Evolutionary conservation across 306 rosid genomes (phyloP).

Genomic region (Senna tora): DNA sequence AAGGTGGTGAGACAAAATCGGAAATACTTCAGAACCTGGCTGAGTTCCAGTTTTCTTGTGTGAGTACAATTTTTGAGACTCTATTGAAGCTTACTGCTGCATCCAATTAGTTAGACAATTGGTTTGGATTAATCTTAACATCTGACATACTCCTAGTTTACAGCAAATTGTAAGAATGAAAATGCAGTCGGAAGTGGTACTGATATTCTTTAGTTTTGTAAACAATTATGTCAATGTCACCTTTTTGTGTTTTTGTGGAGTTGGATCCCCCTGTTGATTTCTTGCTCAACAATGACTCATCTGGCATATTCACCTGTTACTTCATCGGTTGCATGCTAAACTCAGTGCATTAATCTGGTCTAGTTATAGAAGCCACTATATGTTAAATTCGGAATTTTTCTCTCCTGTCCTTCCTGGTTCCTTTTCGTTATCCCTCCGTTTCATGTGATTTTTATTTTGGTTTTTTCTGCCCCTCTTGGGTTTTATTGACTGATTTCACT

Average conservation of each 20-base stretch:
- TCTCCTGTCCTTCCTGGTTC: background rate
- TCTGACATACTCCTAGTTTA: background rate
- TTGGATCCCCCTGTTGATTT: background rate
- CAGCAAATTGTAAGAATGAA: constrained; percentile 7
- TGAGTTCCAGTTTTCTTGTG: constrained; percentile 98
- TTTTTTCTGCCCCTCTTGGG: background rate
- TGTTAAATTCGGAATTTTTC: background rate
- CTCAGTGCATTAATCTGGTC: background rate
- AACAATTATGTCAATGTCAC: background rate
- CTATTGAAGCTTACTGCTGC: constrained; percentile 11
- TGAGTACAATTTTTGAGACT: constrained; percentile 47
- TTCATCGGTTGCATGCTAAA: background rate
- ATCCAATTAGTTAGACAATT: background rate
- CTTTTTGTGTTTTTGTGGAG: background rate
- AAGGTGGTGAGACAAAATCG: constrained; percentile 94
- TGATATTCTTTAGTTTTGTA: background rate
- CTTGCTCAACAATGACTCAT: background rate
- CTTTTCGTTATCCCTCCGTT: background rate
- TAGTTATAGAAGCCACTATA: background rate
- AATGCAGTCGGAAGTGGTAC: background rate
- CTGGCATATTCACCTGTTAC: background rate
- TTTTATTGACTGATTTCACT: background rate
- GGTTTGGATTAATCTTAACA: background rate
- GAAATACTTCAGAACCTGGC: constrained; percentile 91
- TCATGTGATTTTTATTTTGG: background rate